Evolutionary conservation across 1,284 basidiomycete genomes (phyloP).

Genomic region (Cronartium quercuum): DNA sequence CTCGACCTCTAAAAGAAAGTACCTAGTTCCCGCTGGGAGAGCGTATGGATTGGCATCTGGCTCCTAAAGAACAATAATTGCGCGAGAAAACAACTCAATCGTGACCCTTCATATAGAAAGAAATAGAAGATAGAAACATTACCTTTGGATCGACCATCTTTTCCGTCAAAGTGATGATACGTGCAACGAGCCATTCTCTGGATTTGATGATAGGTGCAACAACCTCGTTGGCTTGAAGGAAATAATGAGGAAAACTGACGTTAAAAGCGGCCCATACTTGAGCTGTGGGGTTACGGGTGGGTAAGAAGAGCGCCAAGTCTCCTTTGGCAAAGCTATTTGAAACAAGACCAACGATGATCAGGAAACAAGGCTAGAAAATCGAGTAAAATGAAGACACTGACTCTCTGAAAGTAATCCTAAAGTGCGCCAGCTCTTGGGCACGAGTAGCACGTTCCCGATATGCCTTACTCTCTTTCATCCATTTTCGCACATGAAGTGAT

Average conservation of each 20-base stretch:
- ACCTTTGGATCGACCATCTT: constrained; percentile 46
- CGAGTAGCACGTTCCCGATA: constrained; percentile 77
- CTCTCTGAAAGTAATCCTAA: constrained; percentile 87
- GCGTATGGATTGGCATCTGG: constrained; percentile 31
- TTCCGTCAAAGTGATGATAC: constrained; percentile 49
- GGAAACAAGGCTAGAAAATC: not conserved
- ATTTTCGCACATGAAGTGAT: constrained; percentile 77
- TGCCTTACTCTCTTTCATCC: constrained; percentile 91
- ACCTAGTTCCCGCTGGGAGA: constrained; percentile 26
- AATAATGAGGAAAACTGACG: constrained; percentile 93
- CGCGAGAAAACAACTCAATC: not conserved
- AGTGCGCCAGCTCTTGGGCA: constrained; percentile 49
- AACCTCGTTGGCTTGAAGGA: constrained; percentile 75
- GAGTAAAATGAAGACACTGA: constrained; percentile 29
- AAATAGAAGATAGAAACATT: not conserved
- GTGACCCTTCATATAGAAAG: not conserved
- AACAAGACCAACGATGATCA: not conserved
- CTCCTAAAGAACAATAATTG: not conserved
- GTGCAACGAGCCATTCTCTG: constrained; percentile 50
- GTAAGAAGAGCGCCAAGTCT: constrained; percentile 88
- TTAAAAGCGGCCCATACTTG: constrained; percentile 98
- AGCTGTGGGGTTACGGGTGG: constrained; percentile 82
- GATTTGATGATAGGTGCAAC: constrained; percentile 64
- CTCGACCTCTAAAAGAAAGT: constrained; percentile 33
- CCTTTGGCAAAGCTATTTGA: constrained; percentile 65